A percentile compares a stretch with the other conserved stretches of the same genome.
These are phyloP conservation scores for Crithidia bombi DNA, from an alignment of 208 protist species.

Conservation along the genomic window DNA sequence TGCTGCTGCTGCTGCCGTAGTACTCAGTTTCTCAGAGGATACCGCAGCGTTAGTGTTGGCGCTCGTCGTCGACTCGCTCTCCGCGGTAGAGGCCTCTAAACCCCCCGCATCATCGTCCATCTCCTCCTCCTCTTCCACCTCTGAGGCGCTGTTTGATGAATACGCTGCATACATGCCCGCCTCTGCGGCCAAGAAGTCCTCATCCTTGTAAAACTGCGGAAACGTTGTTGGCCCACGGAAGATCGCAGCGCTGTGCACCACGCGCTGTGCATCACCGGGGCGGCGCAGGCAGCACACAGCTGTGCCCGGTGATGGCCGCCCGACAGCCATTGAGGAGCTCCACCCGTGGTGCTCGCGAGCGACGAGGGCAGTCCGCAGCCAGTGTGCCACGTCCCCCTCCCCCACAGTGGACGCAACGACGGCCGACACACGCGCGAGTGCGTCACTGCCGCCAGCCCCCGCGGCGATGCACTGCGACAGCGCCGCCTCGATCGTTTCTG, in stretches of 20 bases:
- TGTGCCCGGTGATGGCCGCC: too few relatives aligned
- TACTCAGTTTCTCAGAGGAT: not conserved
- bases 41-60: not conserved
- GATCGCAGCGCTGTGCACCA: conserved; percentile 43
- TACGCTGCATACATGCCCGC: conserved; percentile 58
- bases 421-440: not conserved
- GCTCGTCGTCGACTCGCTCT: not conserved
- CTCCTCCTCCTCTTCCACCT: conserved; percentile 49
- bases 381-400: conserved; percentile 19
- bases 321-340: not conserved
- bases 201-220: conserved; percentile 58
- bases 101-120: conserved; percentile 25
- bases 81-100: conserved; percentile 20
- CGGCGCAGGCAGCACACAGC: conserved; percentile 31
- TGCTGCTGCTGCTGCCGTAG: not conserved
- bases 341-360: conserved; percentile 29
- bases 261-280: conserved; percentile 28
- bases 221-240: conserved; percentile 74
- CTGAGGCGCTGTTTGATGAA: conserved; percentile 55
- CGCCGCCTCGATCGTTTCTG: conserved; percentile 16
- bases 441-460: not conserved
- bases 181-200: conserved; percentile 51
- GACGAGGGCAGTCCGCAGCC: conserved; percentile 23
- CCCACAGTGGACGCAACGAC: conserved; percentile 3
- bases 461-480: not conserved